Evolutionary conservation across 805 yeast genomes (phyloP).

Genomic region (Yamadazyma sp.): DNA sequence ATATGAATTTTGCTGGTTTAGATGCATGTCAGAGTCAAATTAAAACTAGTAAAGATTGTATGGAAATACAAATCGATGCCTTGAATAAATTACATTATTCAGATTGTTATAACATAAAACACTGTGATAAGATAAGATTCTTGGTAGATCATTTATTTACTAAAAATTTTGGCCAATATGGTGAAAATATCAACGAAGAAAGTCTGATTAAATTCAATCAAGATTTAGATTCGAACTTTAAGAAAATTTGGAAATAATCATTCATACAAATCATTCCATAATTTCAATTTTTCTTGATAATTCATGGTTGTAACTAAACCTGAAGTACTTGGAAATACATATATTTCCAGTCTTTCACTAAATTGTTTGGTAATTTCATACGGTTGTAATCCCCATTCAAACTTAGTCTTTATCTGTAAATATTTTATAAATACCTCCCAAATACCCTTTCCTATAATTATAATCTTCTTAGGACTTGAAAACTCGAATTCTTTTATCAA

Average conservation of each 20-base stretch:
- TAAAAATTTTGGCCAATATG: constrained; percentile 36
- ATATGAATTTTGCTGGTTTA: constrained; percentile 25
- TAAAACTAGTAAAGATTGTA: constrained; percentile 23
- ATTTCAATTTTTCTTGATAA: constrained; percentile 39
- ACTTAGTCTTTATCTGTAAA: constrained; percentile 26
- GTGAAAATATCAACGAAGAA: constrained; percentile 26
- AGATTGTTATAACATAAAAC: constrained; percentile 31
- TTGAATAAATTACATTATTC: constrained; percentile 31
- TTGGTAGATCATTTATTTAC: constrained; percentile 34
- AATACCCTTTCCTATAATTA: constrained; percentile 71
- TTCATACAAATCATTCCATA: constrained; percentile 45
- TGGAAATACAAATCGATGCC: constrained; percentile 34
- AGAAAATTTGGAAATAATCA: constrained; percentile 29
- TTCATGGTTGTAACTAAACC: constrained; percentile 60
- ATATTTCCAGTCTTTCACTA: constrained; percentile 26
- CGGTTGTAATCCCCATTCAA: constrained; percentile 52
- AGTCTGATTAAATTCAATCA: constrained; percentile 22
- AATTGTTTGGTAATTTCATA: constrained; percentile 17
- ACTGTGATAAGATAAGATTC: constrained; percentile 35
- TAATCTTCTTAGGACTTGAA: constrained; percentile 41
- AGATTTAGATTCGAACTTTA: constrained; percentile 29
- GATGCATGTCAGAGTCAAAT: constrained; percentile 31
- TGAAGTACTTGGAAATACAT: constrained; percentile 70
- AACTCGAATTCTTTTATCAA: constrained; percentile 43
- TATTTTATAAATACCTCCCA: constrained; percentile 58